Evolutionary conservation across 2,329 filamentous ascomycete genomes (phyloP), one percentile per base, ranked within the genome.

Genomic region (Dactylellina parvicollis): DNA sequence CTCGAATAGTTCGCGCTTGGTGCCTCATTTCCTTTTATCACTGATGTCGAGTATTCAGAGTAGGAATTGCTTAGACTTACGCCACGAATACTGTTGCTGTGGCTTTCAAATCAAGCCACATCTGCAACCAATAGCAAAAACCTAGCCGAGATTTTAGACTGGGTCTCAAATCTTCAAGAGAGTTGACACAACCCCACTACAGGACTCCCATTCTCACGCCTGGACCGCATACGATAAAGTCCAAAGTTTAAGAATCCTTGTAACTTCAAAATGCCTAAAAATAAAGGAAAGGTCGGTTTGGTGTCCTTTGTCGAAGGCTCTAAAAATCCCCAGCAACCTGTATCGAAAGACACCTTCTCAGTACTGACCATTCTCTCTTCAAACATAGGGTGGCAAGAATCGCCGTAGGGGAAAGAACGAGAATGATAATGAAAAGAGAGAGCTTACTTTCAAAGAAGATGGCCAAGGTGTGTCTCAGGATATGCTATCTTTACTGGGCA

Each of bases 351-450:
- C 5, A 14, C 18, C 36, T 10, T 1, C 18, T 20, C 22, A 44
- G n/a, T 24, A n/a, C 22, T 30, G n/a, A 20, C 30, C n/a, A n/a
- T n/a, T 12, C 44, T 30, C 24, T 5, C 24, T 28, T 56, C 34
- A 72, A 61, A 79, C n/a, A 87, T 79, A 95, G 92, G 94, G 94
- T 83, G 94, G 94, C 85, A 98, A 98, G 88, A 98, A 98, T 85
- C 87, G 94, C 84, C 90, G 94, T 88, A 89, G 95, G 85, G 94
- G 94, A 84, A 98, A 97, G 90, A 96, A 96, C 87, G 92, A 96
- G 85, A 96, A 95, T 84, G 95, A 98, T 86, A 96, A 97, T 81
- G 93, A 97, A 85, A 97, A 97, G 87, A 93, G 94, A 83, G 94
- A 98, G 83, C 87, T 98, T 80, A 94, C 92, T 80, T 98, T 98